Conservation (phyloP, 768 basidiomycete genomes). For the Chalciporus piperatus region DNA sequence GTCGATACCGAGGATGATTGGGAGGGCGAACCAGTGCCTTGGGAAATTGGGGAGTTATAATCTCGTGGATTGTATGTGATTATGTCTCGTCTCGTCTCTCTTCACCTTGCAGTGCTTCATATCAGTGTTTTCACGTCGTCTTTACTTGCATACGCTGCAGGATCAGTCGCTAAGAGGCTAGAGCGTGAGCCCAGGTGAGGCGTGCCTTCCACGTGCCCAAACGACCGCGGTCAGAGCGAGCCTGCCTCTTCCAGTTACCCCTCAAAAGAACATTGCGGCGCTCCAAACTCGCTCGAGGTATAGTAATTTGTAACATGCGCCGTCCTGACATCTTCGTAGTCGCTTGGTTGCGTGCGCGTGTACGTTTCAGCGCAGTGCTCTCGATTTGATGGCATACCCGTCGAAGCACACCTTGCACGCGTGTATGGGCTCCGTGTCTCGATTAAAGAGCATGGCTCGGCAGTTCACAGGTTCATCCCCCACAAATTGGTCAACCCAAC, state of each 20-base stretch:
- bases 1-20: constrained; percentile 60
- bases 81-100: constrained; percentile 19
- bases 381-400: constrained; percentile 15
- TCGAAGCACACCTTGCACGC: constrained; percentile 25
- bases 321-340: constrained; percentile 8
- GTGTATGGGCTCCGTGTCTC: constrained; percentile 26
- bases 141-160: constrained; percentile 23
- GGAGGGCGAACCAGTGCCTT: constrained; percentile 81
- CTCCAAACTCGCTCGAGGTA: constrained; percentile 12
- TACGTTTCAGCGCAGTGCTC: background rate
- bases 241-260: constrained; percentile 1
- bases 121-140: constrained; percentile 26
- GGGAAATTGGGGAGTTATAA: constrained; percentile 77
- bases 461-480: constrained; percentile 20
- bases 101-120: constrained; percentile 35
- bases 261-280: constrained; percentile 1
- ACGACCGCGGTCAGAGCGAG: background rate
- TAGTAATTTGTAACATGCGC: constrained; percentile 16
- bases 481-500: constrained; percentile 24
- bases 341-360: background rate
- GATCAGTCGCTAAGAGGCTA: constrained; percentile 6
- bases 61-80: constrained; percentile 28
- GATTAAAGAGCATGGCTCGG: constrained; percentile 25
- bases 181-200: constrained; percentile 7
- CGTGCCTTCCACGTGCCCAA: constrained; percentile 28